phyloP scores from a whole-genome alignment of 164 flowering plant species.

The Platanus orientalis region DNA sequence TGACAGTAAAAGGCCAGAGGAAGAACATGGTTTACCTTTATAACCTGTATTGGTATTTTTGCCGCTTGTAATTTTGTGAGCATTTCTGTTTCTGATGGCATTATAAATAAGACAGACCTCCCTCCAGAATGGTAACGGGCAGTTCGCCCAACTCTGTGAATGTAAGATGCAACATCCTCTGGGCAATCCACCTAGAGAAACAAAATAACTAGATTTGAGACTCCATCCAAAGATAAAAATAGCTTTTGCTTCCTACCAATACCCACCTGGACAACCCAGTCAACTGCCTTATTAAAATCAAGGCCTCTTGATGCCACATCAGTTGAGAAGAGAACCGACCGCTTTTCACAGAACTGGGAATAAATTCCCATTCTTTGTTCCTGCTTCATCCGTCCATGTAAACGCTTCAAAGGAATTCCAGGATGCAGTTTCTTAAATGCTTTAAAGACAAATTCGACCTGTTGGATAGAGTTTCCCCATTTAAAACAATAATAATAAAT shows the following conservation, averaged over 20 bases:
- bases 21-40: conserved; percentile 40
- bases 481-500: not conserved
- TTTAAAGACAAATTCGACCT: conserved; percentile 88
- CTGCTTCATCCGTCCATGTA: conserved; percentile 91
- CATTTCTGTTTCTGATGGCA: conserved; percentile 79
- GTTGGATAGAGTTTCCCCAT: conserved; percentile 7
- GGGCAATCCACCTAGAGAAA: conserved; percentile 86
- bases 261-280: conserved; percentile 96
- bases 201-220: conserved; percentile 8
- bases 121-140: conserved; percentile 81
- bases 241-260: not conserved
- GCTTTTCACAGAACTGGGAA: conserved; percentile 61
- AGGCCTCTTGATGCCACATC: conserved; percentile 96
- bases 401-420: conserved; percentile 84
- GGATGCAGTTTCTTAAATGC: conserved; percentile 90
- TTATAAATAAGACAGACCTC: conserved; percentile 65
- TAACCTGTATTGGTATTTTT: conserved; percentile 50
- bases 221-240: not conserved
- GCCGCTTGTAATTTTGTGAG: conserved; percentile 60
- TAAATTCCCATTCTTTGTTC: conserved; percentile 63
- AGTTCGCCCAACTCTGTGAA: conserved; percentile 96
- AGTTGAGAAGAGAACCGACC: conserved; percentile 75
- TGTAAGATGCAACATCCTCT: conserved; percentile 77
- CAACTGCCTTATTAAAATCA: conserved; percentile 83
- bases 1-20: not conserved